Conservation (phyloP, 1,284 basidiomycete species). For the Amylostereum chailletii region DNA sequence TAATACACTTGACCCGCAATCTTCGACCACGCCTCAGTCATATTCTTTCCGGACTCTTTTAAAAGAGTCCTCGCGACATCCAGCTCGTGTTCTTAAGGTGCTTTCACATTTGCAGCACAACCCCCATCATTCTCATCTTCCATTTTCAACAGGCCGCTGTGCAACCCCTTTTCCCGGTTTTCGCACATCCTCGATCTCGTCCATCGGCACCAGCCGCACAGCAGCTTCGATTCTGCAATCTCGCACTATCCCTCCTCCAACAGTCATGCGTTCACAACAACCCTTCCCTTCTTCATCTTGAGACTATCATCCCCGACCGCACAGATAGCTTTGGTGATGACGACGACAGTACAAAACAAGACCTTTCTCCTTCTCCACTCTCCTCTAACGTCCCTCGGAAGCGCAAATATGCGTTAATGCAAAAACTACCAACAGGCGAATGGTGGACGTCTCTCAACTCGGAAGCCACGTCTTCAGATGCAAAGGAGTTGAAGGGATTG, state of each 20-base stretch:
- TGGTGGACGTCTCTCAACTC: slow-evolving; percentile 71
- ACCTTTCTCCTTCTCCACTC: slow-evolving; percentile 16
- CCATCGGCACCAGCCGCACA: slow-evolving; percentile 54
- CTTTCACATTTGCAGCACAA: slow-evolving; percentile 15
- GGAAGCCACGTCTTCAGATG: slow-evolving; percentile 26
- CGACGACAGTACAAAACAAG: slow-evolving; percentile 15
- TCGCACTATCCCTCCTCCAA: slow-evolving; percentile 61
- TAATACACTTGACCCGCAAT: slow-evolving; percentile 21
- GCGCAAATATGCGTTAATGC: slow-evolving; percentile 64
- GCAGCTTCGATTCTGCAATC: slow-evolving; percentile 64
- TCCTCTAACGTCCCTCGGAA: slow-evolving; percentile 16
- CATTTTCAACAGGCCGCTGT: slow-evolving; percentile 43
- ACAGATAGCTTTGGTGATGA: slow-evolving; percentile 18
- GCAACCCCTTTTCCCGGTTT: slow-evolving; percentile 56
- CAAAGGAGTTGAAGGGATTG: slow-evolving; percentile 38
- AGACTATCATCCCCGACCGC: slow-evolving; percentile 32
- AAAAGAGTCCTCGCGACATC: slow-evolving; percentile 40
- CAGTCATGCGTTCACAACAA: slow-evolving; percentile 49
- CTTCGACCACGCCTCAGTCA: slow-evolving; percentile 22
- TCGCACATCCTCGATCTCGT: slow-evolving; percentile 51
- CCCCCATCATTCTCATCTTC: background rate
- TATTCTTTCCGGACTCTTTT: slow-evolving; percentile 60
- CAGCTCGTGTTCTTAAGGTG: slow-evolving; percentile 44
- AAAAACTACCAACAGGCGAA: slow-evolving; percentile 63
- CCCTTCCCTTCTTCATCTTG: slow-evolving; percentile 34